Base-by-base conservation (phyloP, 2,329 filamentous ascomycete species). In the Neurospora sp. region DNA sequence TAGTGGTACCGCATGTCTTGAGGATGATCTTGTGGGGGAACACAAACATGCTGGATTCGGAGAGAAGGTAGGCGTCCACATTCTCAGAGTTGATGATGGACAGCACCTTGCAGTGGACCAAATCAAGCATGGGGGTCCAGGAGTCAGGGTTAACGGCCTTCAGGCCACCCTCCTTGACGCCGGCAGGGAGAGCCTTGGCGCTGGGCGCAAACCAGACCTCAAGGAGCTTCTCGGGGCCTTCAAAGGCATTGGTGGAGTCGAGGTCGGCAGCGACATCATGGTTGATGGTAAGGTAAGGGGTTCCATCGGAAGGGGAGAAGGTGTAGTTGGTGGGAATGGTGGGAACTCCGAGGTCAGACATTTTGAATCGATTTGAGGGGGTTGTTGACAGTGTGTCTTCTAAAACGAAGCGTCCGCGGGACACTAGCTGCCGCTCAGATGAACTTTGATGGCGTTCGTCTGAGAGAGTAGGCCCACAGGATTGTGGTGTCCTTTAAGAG, bases 1-100 rank as follows among this genome's bases (percentile, higher is more conserved):
- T 99, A 15, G 96, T 99, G 33, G 96, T 99, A 71, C 96, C 96
- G 77, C 96, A 99, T 8, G 96, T 99, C 88, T 99, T 99, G 75
- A 99, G 85, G 72, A 99, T 97, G 73, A 99, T 87, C 86, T 99
- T 99, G 87, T 99, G 96, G n/a, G 94, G 93, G 81, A 97, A 99
- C 76, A 99, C 93, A 79, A 99, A 99, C 94, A 99, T 97, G 91
- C 96, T 98, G 52, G 96, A 98, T 83, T 99, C 96, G 73, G 96
- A 99, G 69, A 99, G 86, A 6, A 99, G 88, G 79, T 99, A 99
- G 74, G 96, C 95, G 78, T 99, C 96, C 76, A 98, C 91, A 78
- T 95, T 90, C 73, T 97, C 93, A 33, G 95, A 97, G 79, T 95
- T 90, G 73, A 99, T 88, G 72, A 97, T 91, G 4, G 96, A 99